Evolutionary conservation across 108 stramenopile species (phyloP).

Genomic region (Mayamaea pseudoterrestris): DNA sequence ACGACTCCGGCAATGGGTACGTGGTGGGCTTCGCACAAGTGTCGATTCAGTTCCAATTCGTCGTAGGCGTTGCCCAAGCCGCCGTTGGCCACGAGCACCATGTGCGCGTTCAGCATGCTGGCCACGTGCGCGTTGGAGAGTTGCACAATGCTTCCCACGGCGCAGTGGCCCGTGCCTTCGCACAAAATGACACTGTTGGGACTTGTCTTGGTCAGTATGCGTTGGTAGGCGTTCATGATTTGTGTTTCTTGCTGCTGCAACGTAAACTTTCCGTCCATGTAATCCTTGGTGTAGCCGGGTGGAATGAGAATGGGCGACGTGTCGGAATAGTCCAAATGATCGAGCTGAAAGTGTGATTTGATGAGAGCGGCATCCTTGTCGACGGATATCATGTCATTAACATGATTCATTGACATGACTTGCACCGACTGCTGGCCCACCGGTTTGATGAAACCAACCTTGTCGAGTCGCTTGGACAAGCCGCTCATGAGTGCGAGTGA

Average conservation of each 20-base stretch:
- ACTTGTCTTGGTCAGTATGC: slow-evolving; percentile 37
- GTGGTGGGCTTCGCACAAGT: slow-evolving; percentile 72
- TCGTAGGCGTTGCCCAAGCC: slow-evolving; percentile 92
- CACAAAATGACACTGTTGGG: slow-evolving; percentile 67
- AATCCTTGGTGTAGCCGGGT: slow-evolving; percentile 83
- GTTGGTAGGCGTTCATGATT: slow-evolving; percentile 44
- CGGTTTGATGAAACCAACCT: slow-evolving; percentile 92
- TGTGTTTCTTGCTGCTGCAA: slow-evolving; percentile 44
- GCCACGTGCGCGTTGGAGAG: slow-evolving; percentile 93
- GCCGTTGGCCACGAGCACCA: slow-evolving; percentile 88
- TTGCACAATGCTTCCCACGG: slow-evolving; percentile 91
- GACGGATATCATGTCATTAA: slow-evolving; percentile 55
- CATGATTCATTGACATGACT: slow-evolving; percentile 16
- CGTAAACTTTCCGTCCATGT: slow-evolving; percentile 75
- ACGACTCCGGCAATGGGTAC: slow-evolving; percentile 87
- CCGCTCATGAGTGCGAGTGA: slow-evolving; percentile 83
- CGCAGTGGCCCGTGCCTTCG: slow-evolving; percentile 96
- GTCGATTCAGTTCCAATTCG: slow-evolving; percentile 87
- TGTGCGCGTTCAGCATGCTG: slow-evolving; percentile 69
- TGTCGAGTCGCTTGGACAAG: slow-evolving; percentile 76
- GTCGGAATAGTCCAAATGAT: slow-evolving; percentile 78
- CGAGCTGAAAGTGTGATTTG: slow-evolving; percentile 77
- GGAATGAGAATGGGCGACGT: slow-evolving; percentile 96
- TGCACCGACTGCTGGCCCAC: slow-evolving; percentile 87
- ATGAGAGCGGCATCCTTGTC: slow-evolving; percentile 90